Percentiles rank a stretch among this genome's conserved stretches.
These are phyloP conservation scores for Bruguiera parviflora DNA, from an alignment of 345 rosid genomes.

Conservation along the genomic window DNA sequence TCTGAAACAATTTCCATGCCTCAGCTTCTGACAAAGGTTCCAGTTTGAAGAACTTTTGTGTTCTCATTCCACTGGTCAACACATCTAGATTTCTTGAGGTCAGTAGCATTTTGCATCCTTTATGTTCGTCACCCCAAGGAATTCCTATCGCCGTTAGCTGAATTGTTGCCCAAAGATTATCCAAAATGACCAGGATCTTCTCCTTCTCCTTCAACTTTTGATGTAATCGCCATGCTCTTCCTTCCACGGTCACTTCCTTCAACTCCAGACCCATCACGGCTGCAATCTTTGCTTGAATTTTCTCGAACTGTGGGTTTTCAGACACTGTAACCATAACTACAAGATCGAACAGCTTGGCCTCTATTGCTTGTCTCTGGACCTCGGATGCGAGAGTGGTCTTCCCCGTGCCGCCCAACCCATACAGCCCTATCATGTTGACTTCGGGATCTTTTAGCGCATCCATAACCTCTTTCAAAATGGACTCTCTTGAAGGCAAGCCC, in stretches of 20 bases:
- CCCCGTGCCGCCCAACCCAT: constrained; percentile 9
- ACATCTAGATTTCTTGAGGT: constrained; percentile 22
- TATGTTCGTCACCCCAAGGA: constrained; percentile 14
- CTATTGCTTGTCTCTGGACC: background rate
- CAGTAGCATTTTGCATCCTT: constrained; percentile 27
- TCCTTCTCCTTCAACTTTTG: background rate
- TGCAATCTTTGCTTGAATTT: constrained; percentile 22
- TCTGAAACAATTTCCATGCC: constrained; percentile 28
- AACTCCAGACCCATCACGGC: background rate
- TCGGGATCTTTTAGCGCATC: background rate
- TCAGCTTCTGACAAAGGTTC: constrained; percentile 16
- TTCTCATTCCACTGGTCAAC: constrained; percentile 13
- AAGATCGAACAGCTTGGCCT: background rate
- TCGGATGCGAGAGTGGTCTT: constrained; percentile 3
- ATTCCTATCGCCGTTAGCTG: constrained; percentile 31
- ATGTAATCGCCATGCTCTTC: constrained; percentile 2
- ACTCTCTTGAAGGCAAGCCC: background rate
- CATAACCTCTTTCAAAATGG: background rate
- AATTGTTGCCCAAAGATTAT: constrained; percentile 29
- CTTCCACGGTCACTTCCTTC: background rate
- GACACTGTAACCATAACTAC: constrained; percentile 9
- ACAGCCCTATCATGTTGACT: constrained; percentile 1
- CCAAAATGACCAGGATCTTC: constrained; percentile 26
- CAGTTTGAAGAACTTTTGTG: constrained; percentile 2
- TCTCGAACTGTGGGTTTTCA: background rate